Percentiles rank a stretch among this genome's conserved stretches.
phyloP scores from a whole-genome alignment of 441 rosid species.

The Adansonia madagascariensis region DNA sequence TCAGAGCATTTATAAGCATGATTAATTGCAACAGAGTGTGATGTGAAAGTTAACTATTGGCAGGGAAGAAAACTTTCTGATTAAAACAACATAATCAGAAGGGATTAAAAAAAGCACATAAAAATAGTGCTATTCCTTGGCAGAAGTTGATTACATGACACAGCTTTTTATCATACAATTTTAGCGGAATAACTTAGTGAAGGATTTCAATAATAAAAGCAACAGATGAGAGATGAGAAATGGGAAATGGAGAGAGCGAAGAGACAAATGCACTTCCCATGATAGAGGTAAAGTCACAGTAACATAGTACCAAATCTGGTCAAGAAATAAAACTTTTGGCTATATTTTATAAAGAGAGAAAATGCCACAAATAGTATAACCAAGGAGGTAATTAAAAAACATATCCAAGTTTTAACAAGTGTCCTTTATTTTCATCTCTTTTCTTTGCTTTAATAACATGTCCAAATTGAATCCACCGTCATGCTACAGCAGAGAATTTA shows the following conservation, averaged over 20 bases:
- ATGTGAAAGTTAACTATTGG: background rate
- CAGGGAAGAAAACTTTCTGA: background rate
- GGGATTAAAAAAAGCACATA: no score
- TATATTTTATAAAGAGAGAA: background rate
- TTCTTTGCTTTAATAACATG: background rate
- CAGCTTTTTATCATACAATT: background rate
- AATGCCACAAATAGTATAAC: background rate
- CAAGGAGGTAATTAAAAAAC: background rate
- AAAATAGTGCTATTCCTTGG: background rate
- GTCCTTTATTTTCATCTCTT: background rate
- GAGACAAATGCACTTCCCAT: background rate
- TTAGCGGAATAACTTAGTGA: background rate
- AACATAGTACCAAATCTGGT: background rate
- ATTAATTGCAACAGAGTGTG: background rate
- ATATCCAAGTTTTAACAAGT: background rate
- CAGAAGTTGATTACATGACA: background rate
- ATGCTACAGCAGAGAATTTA: constrained; percentile 1
- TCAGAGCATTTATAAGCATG: background rate
- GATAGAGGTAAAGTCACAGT: background rate
- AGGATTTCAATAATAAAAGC: background rate
- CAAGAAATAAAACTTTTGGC: background rate
- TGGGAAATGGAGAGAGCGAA: background rate
- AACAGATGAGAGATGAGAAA: background rate
- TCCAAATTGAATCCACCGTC: background rate
- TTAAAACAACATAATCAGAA: background rate